Evolutionary conservation across 2,329 filamentous ascomycete species (phyloP).

Genomic region (Pseudogymnoascus sp.): DNA sequence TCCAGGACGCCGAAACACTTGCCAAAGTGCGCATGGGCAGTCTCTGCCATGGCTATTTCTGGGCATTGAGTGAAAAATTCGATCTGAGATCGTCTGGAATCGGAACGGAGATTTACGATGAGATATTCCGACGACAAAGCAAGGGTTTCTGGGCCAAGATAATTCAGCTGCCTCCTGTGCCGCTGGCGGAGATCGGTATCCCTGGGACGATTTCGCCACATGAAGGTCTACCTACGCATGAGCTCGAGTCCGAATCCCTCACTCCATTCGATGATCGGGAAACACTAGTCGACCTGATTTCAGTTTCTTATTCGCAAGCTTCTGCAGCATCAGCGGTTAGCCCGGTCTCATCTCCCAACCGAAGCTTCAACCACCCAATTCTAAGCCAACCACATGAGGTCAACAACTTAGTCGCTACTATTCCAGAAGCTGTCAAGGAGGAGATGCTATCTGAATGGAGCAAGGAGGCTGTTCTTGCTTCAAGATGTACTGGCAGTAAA

Average conservation of each 20-base stretch:
- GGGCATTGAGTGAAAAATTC: constrained; percentile 69
- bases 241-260: constrained; percentile 55
- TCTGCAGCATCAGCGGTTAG: constrained; percentile 59
- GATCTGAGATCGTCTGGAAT: constrained; percentile 63
- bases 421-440: constrained; percentile 62
- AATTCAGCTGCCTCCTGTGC: constrained; percentile 61
- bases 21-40: constrained; percentile 75
- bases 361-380: constrained; percentile 55
- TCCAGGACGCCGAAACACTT: constrained; percentile 55
- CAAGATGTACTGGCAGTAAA: constrained; percentile 61
- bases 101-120: constrained; percentile 64
- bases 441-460: constrained; percentile 76
- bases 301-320: constrained; percentile 58
- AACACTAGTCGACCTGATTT: constrained; percentile 66
- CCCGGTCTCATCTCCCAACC: constrained; percentile 61
- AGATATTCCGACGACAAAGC: constrained; percentile 66
- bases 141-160: constrained; percentile 73
- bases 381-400: constrained; percentile 40
- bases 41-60: constrained; percentile 83
- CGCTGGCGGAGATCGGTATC: constrained; percentile 52
- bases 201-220: constrained; percentile 40
- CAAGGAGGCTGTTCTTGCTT: constrained; percentile 62
- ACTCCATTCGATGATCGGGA: constrained; percentile 68
- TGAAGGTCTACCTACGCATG: constrained; percentile 37
- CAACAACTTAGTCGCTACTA: constrained; percentile 40